Conservation (phyloP, 345 rosid genomes). For the Eucalyptus regnans region DNA sequence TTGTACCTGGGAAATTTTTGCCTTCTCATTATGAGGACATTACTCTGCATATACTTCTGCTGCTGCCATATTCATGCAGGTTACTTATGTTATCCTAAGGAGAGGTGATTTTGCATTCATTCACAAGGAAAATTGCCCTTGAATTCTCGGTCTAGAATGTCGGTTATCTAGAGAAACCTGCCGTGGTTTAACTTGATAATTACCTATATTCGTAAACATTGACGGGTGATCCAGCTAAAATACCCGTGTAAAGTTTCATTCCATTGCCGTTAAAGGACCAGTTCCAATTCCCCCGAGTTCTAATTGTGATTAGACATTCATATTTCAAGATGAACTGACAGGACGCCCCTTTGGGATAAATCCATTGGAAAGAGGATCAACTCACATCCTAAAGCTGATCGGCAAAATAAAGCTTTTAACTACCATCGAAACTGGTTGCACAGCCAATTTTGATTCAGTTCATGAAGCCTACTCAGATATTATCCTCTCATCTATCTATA, state of each 20-base stretch:
- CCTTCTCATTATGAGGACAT: too few relatives aligned
- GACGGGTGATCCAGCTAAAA: background rate
- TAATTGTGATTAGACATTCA: background rate
- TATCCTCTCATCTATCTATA: background rate
- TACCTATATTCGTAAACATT: background rate
- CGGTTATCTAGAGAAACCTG: background rate
- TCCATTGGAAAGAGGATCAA: background rate
- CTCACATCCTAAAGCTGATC: background rate
- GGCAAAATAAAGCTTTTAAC: background rate
- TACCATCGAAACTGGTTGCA: background rate
- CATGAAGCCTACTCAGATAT: background rate
- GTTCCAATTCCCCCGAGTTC: background rate
- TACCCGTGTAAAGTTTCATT: background rate
- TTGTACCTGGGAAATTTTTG: too few relatives aligned
- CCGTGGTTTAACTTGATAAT: background rate
- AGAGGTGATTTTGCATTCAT: background rate
- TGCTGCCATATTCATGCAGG: too few relatives aligned
- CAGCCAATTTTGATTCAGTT: background rate
- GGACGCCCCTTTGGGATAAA: background rate
- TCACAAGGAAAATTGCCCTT: background rate
- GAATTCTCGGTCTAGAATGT: background rate
- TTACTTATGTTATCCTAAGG: background rate
- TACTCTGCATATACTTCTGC: too few relatives aligned
- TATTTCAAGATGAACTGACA: background rate
- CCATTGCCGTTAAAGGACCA: background rate